Evolutionary conservation across 2,329 filamentous ascomycete genomes (phyloP).

Genomic region (Aspergillus tubingensis): DNA sequence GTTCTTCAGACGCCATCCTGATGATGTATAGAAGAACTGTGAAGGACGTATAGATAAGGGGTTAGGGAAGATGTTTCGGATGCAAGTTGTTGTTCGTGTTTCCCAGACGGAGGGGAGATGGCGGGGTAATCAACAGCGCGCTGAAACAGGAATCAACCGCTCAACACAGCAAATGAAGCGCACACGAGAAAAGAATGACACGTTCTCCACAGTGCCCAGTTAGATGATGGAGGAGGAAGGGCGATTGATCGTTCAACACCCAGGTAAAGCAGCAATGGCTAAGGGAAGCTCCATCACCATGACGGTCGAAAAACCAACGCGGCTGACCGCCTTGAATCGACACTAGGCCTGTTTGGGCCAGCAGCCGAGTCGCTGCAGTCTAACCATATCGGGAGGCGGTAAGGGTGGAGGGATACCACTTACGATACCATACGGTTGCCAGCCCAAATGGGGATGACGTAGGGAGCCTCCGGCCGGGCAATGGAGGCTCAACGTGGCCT

Average conservation of each 20-base stretch:
- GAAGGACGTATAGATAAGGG: neutral
- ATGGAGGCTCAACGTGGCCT: constrained; percentile 18
- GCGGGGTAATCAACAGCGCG: constrained; percentile 10
- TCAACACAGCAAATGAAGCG: constrained; percentile 3
- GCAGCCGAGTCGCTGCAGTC: constrained; percentile 2
- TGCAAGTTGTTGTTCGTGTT: constrained; percentile 5
- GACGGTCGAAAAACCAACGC: constrained; percentile 23
- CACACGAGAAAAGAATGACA: constrained; percentile 12
- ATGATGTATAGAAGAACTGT: neutral
- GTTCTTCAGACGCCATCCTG: constrained; percentile 44
- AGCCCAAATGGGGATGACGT: constrained; percentile 11
- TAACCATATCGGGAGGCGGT: constrained; percentile 20
- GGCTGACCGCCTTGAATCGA: constrained; percentile 4
- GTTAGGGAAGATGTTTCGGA: neutral
- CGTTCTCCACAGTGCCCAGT: neutral
- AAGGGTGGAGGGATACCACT: neutral
- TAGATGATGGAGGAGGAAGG: neutral
- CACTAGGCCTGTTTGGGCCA: constrained; percentile 18
- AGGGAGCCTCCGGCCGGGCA: neutral
- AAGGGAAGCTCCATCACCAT: neutral
- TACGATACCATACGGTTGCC: constrained; percentile 1
- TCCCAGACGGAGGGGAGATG: neutral
- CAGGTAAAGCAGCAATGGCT: neutral
- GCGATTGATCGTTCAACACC: neutral
- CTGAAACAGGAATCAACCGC: neutral